Base-by-base conservation (phyloP, 345 rosid species). In the Arabis alpina region DNA sequence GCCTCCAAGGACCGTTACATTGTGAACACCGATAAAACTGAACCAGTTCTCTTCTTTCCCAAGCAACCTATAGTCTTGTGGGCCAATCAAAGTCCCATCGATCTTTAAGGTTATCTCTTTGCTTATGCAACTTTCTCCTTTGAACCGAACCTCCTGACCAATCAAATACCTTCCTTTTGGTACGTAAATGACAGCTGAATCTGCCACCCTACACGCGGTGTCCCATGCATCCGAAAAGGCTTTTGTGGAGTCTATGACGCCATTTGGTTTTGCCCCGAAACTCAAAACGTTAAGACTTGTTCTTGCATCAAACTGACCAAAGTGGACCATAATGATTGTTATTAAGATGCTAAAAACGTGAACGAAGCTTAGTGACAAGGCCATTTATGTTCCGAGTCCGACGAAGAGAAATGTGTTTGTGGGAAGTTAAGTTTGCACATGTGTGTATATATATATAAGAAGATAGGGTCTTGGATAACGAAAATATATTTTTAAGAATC, bases 221-320 rank as follows among this genome's bases (percentile, higher is more conserved):
- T 36, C 60, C 92, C 92, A 87, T 10, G 86, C 86, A 2, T 66
- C 55, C 5, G 67, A 34, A 65, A 87, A 85, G 12, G 87, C 83
- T 51, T 57, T 23, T 0, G 82, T 72, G 0, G 89, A 83, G 72
- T 84, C 81, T 3, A 79, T 63, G 2, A 28, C 34, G 3, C 87
- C 86, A 8, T 78, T 66, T 5, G 82, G 82, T 48, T 75, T 82
- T 10, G 87, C 84, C 2, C 87, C 88, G 6, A 60, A 85, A 16
- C 43, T 68, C 6, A 78, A 5, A 34, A 84, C 86, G 47, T 84
- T 82, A 24, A 64, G 76, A 41, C 45, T 76, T 50, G 61, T 65
- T 45, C 65, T 50, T 44, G 82, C 82, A 11, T 75, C 53, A 23
- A 19, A 49, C 55, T 39, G 71, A 41, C 34, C 47, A 32, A 48